These are phyloP conservation scores for Lavandula angustifolia DNA, from an alignment of 257 asterid genomes.

Conservation along the genomic window DNA sequence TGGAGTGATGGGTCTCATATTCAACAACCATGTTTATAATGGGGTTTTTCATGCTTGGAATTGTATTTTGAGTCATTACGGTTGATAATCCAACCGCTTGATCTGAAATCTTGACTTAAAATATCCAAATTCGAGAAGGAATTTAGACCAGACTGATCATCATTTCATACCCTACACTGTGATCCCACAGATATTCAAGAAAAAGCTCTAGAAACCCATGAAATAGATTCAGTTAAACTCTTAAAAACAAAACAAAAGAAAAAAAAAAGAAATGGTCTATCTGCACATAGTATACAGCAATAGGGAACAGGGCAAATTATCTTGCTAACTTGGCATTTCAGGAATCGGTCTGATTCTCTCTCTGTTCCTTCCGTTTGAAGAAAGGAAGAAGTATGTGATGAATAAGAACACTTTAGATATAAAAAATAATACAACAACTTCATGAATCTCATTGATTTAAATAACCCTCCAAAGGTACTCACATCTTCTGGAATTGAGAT, in stretches of 20 bases:
- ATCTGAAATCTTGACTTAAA: conserved; percentile 3
- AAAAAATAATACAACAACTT: conserved; percentile 15
- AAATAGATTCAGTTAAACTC: neutral
- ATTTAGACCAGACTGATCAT: conserved; percentile 12
- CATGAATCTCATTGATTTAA: neutral
- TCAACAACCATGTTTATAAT: conserved; percentile 5
- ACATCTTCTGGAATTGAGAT: conserved; percentile 72
- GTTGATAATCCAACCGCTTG: neutral
- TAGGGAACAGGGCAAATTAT: conserved; percentile 8
- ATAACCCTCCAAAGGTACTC: conserved; percentile 37
- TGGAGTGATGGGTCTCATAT: neutral
- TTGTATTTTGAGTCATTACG: conserved; percentile 1
- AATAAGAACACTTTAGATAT: neutral
- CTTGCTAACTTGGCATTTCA: conserved; percentile 15
- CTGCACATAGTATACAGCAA: conserved; percentile 5
- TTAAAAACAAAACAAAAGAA: no score
- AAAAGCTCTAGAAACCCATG: conserved; percentile 16
- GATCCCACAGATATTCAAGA: neutral
- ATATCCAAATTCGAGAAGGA: neutral
- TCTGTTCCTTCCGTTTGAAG: no score
- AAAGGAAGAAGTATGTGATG: conserved; percentile 19
- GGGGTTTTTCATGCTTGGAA: neutral
- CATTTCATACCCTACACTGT: neutral
- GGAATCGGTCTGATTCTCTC: no score
- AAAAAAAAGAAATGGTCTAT: neutral